These are phyloP conservation scores for Saururus chinensis DNA, from an alignment of 164 flowering plant species.

Conservation along the genomic window DNA sequence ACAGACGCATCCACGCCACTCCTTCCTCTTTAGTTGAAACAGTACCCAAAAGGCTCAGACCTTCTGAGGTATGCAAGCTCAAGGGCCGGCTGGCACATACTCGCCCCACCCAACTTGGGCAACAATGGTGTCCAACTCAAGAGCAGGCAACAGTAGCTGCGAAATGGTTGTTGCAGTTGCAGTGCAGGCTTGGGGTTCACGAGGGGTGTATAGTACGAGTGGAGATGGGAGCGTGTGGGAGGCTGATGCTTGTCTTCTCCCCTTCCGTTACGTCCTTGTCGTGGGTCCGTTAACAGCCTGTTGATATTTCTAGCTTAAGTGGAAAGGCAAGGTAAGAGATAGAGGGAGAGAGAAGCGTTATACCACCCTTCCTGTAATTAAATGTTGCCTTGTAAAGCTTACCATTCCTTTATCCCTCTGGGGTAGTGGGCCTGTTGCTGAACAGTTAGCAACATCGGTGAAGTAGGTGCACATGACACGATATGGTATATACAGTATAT, in stretches of 20 bases:
- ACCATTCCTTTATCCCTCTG: not conserved
- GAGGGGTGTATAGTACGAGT: not conserved
- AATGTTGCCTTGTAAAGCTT: not conserved
- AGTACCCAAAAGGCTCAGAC: not conserved
- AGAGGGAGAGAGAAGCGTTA: not conserved
- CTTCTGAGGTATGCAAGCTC: not conserved
- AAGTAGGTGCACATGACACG: not conserved
- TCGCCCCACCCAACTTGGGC: not conserved
- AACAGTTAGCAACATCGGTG: not conserved
- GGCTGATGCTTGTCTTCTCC: constrained; percentile 1
- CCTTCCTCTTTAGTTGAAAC: not conserved
- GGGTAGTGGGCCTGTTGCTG: not conserved
- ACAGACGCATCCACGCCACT: not conserved
- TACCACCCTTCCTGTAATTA: not conserved
- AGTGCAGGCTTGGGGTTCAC: not conserved
- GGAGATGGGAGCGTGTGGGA: constrained; percentile 1
- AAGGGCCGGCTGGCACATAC: not conserved
- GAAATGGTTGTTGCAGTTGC: too few relatives aligned
- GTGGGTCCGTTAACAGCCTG: constrained; percentile 6
- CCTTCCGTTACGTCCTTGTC: constrained; percentile 5
- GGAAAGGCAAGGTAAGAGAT: too few relatives aligned
- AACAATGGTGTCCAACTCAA: not conserved
- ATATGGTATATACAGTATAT: not conserved
- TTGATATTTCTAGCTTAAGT: not conserved
- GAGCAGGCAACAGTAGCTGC: not conserved